Base-by-base conservation (phyloP, 2,329 filamentous ascomycete species). In the Endocalyx cinctus region DNA sequence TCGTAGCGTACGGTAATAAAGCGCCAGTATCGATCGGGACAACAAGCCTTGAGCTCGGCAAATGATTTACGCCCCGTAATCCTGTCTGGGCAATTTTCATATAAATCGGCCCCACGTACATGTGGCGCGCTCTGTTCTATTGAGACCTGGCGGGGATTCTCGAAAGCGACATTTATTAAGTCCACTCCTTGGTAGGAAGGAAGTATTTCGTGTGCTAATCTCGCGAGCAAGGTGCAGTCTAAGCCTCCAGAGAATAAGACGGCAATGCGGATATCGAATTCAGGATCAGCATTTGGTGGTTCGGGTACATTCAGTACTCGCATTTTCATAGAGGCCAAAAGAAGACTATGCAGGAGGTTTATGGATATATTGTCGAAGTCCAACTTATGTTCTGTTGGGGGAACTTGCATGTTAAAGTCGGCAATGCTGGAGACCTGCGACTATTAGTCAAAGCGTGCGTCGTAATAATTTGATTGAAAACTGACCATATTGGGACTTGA, bases 151-250 rank as follows among this genome's bases (percentile, higher is more conserved):
- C 86, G 75, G 1, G 89, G 90, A 45, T 98, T 98, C 58, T 98
- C 87, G 51, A 98, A 98, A 0, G 90, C 92, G 28, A 98, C 90
- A 46, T 98, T 98, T 43, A 98, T 72, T 7, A 98, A 69, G 53
- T 97, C 92, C 40, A 98, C 80, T 2, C 74, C 66, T 50, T 94
- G 81, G 4, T 70, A 60, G 0, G 54, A 11, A 0, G 85, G 84
- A 3, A 97, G 56, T 3, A 94, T 60, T 10, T 94, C 83, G 54
- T 95, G 85, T 10, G 76, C 70, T 16, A 97, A 62, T 27, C 88
- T 77, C 15, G 90, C 90, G 30, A 98, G 69, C 1, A 96, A 69
- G 0, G 89, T 90, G 55, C 92, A 97, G 58, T 98, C 92, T 6
- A 98, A 72, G 0, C 92, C 92, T 3, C 92, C 92, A 0, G 92